Evolutionary conservation across 2,329 filamentous ascomycete species (phyloP).

Genomic region (Polytolypa hystricis): DNA sequence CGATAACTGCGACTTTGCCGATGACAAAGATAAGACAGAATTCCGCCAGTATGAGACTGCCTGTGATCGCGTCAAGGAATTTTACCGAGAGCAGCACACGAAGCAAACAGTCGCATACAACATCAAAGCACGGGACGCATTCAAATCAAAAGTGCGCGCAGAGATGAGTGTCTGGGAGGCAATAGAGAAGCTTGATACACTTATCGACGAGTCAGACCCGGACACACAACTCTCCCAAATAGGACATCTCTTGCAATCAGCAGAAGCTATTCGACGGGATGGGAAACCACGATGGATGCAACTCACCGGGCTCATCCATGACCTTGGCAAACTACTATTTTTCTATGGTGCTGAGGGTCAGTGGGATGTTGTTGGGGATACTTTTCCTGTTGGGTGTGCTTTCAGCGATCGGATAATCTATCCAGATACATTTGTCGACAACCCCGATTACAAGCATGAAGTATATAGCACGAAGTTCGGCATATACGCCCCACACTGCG

Average conservation of each 20-base stretch:
- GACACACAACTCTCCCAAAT: conserved; percentile 82
- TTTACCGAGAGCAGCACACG: conserved; percentile 63
- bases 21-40: conserved; percentile 64
- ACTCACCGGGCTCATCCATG: conserved; percentile 37
- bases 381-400: conserved; percentile 35
- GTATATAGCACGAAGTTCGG: conserved; percentile 66
- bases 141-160: conserved; percentile 55
- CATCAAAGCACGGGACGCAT: conserved; percentile 62
- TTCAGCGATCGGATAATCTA: conserved; percentile 66
- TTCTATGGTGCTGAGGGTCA: conserved; percentile 67
- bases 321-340: conserved; percentile 36
- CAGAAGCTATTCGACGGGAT: conserved; percentile 79
- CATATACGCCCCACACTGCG: conserved; percentile 69
- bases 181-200: conserved; percentile 82
- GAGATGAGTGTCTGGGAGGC: conserved; percentile 84
- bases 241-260: conserved; percentile 77
- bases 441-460: conserved; percentile 61
- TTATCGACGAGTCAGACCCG: conserved; percentile 84
- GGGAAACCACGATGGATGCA: conserved; percentile 40
- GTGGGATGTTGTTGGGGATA: conserved; percentile 77
- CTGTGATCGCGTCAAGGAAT: conserved; percentile 73
- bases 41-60: conserved; percentile 78
- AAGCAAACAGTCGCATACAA: conserved; percentile 59
- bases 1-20: conserved; percentile 56
- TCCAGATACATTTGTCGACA: conserved; percentile 58